Evolutionary conservation across 73 alveolate genomes (phyloP).

Genomic region (Paramecium primaurelia): DNA sequence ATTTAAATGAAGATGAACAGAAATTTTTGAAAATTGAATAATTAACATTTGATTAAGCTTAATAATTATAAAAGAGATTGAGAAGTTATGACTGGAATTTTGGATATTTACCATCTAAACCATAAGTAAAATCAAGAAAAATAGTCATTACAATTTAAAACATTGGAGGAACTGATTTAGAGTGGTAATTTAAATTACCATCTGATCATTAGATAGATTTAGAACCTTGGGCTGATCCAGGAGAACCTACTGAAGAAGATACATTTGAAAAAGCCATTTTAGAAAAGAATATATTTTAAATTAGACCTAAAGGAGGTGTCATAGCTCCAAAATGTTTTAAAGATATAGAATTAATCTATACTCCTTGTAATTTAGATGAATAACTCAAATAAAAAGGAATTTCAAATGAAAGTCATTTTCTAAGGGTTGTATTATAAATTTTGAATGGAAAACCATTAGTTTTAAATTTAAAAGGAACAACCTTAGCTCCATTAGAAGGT

Average conservation of each 20-base stretch:
- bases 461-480: constrained; percentile 88
- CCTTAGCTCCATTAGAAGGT: constrained; percentile 93
- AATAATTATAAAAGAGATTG: constrained; percentile 62
- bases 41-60: constrained; percentile 47
- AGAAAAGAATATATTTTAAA: constrained; percentile 88
- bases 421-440: constrained; percentile 88
- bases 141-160: constrained; percentile 91
- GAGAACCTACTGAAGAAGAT: constrained; percentile 95
- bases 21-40: constrained; percentile 78
- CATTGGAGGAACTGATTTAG: constrained; percentile 97
- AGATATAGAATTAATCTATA: constrained; percentile 77
- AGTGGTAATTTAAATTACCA: constrained; percentile 93
- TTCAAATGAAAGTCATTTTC: constrained; percentile 73
- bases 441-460: constrained; percentile 96
- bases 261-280: constrained; percentile 95
- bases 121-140: constrained; percentile 81
- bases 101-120: constrained; percentile 85
- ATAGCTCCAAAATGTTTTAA: constrained; percentile 85
- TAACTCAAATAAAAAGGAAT: not conserved
- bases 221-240: constrained; percentile 99
- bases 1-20: constrained; percentile 87
- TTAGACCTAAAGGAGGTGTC: constrained; percentile 91
- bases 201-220: constrained; percentile 88
- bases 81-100: constrained; percentile 85
- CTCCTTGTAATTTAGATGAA: constrained; percentile 63